A percentile compares a stretch with the other conserved stretches of the same genome.
phyloP scores from a whole-genome alignment of 2,329 filamentous ascomycete genomes.

The Graphium sp. region DNA sequence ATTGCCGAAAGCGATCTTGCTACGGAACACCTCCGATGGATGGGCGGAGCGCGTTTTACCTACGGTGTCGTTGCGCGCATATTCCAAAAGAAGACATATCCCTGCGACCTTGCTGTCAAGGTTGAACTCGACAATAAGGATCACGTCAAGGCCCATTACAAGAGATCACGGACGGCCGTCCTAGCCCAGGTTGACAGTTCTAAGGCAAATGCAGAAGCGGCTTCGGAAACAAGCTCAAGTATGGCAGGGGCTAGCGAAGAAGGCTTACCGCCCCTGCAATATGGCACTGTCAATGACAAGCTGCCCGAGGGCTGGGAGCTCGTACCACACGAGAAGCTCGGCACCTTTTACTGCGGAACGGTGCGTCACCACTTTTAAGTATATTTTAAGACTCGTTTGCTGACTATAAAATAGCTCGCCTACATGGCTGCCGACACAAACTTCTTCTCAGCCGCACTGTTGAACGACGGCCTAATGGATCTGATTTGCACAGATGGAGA shows the following conservation, averaged over 20 bases:
- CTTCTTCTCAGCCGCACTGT: conserved; percentile 73
- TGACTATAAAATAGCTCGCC: conserved; percentile 46
- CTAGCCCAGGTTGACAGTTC: conserved; percentile 6
- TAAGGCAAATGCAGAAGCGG: conserved; percentile 2
- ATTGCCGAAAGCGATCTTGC: conserved; percentile 80
- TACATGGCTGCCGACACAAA: conserved; percentile 78
- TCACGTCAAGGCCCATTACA: conserved; percentile 58
- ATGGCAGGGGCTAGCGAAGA: conserved; percentile 15
- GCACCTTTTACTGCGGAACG: conserved; percentile 90
- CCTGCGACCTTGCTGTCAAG: conserved; percentile 76
- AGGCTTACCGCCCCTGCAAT: conserved; percentile 57
- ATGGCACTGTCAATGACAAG: conserved; percentile 63
- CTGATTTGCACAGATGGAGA: conserved; percentile 67
- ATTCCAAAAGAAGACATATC: conserved; percentile 62
- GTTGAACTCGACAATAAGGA: conserved; percentile 64
- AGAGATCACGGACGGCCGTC: conserved; percentile 15
- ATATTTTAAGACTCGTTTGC: too few species aligned
- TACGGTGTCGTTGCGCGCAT: conserved; percentile 69
- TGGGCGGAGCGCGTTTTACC: conserved; percentile 74
- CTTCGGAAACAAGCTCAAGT: conserved; percentile 5
- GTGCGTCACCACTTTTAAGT: conserved; percentile 26
- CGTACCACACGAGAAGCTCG: conserved; percentile 58
- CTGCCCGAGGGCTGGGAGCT: conserved; percentile 65
- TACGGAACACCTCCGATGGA: conserved; percentile 85
- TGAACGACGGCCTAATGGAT: conserved; percentile 75